Evolutionary conservation across 1,284 basidiomycete genomes (phyloP).

Genomic region (Porogramme epimiltina): DNA sequence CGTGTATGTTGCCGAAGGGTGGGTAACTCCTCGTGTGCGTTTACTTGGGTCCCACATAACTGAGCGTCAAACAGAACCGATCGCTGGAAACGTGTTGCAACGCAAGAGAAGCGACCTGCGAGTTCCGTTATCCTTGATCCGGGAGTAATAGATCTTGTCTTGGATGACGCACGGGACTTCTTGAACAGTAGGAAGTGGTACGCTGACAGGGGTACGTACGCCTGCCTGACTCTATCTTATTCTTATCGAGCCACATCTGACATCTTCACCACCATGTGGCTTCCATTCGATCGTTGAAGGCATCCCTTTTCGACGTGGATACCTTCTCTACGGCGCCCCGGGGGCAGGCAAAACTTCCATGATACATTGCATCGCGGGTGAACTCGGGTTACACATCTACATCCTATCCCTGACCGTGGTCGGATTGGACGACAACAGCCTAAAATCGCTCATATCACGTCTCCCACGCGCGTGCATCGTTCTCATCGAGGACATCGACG

Average conservation of each 20-base stretch:
- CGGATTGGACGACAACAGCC: conserved; percentile 65
- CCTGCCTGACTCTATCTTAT: background rate
- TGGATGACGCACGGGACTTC: conserved; percentile 25
- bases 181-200: conserved; percentile 24
- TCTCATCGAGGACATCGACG: conserved; percentile 83
- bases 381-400: conserved; percentile 73
- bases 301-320: conserved; percentile 74
- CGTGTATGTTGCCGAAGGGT: conserved; percentile 19
- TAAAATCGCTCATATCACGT: conserved; percentile 61
- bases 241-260: background rate
- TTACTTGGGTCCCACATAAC: conserved; percentile 4
- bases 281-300: conserved; percentile 13
- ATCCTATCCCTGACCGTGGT: conserved; percentile 68
- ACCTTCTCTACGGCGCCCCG: conserved; percentile 72
- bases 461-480: conserved; percentile 72
- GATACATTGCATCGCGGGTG: conserved; percentile 76
- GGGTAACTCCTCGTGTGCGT: background rate
- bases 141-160: conserved; percentile 21
- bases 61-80: conserved; percentile 9
- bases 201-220: conserved; percentile 16
- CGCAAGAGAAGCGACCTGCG: conserved; percentile 19
- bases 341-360: conserved; percentile 78
- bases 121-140: conserved; percentile 24
- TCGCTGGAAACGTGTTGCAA: conserved; percentile 17
- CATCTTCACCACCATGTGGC: too few species aligned